Conservation (phyloP, 768 basidiomycete species). For the Kwoniella mangroviensis region DNA sequence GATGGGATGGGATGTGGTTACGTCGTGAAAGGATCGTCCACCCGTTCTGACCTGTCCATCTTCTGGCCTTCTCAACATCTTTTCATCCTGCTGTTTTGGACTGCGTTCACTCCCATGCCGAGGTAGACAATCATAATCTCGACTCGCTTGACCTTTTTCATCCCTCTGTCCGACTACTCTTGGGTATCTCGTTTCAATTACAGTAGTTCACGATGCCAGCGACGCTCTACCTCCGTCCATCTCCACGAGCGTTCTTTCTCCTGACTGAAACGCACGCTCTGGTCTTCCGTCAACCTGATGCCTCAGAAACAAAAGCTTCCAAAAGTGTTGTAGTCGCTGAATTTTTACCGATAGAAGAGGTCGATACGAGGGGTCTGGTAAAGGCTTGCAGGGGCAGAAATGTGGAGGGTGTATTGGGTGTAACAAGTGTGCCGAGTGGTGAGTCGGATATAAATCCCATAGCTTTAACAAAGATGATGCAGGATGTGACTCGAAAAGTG, state of each 20-base stretch:
- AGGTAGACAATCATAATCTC: no score
- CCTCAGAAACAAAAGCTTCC: constrained; percentile 38
- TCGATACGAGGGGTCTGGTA: constrained; percentile 70
- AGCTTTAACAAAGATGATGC: neutral
- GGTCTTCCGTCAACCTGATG: constrained; percentile 52
- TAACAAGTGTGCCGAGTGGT: constrained; percentile 59
- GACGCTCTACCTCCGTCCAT: constrained; percentile 50
- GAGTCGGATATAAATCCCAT: constrained; percentile 2
- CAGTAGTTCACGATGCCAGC: constrained; percentile 37
- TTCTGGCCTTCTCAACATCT: no score
- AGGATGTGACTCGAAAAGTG: neutral
- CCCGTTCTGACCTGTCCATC: neutral
- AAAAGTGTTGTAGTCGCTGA: constrained; percentile 72
- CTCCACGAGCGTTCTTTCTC: constrained; percentile 51
- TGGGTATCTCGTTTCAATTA: no score
- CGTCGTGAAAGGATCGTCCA: neutral
- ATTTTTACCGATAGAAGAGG: constrained; percentile 73
- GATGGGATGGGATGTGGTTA: neutral
- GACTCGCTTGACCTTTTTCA: neutral
- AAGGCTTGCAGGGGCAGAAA: constrained; percentile 72
- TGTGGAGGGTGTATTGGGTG: constrained; percentile 77
- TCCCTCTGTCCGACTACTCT: neutral
- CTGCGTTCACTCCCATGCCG: no score
- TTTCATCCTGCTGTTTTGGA: no score
- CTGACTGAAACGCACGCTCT: constrained; percentile 50